Base-by-base conservation (phyloP, 805 yeast species). In the Pichia phayaonensis region DNA sequence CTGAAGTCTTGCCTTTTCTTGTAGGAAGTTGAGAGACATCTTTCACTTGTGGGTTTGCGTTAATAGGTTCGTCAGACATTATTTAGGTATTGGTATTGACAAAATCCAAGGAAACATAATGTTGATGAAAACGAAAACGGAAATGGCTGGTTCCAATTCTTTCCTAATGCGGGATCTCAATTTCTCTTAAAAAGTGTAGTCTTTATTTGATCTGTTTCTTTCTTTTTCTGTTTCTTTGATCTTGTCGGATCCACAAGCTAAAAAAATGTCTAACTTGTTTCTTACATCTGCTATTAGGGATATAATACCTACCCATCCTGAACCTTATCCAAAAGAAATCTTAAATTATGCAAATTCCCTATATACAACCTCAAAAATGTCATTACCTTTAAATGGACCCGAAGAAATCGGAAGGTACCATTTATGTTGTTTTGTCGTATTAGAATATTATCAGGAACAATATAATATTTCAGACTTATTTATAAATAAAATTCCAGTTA, bases 1-100 rank as follows among this genome's bases (percentile, higher is more conserved):
- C 16, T 6, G 5, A 21, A 8, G 15, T 21, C 27, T 39, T 46
- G 24, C 20, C 16, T 8, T 42, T 24, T 36, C 97, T 76, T 0
- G 83, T 84, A 1, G 98, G 97, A 24, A 92, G 77, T 49, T 80
- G 77, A 29, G 83, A 78, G 11, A 77, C 79, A 58, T 90, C 96
- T 45, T 89, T 68, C 40, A 92, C 81, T 31, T 84, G 81, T 22
- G 99, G 99, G 63, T 90, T 90, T 29, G 96, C 96, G 66, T 92
- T 92, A 52, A 92, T 83, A 20, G 85, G 85, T 51, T 88, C 96
- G 4, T 49, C 54, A 3, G 44, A 47, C 45, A 49, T 52, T 24
- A 36, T 39, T 41, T 47, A 36, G 18, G 20, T 26, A 8, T 34
- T 18, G 16, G 20, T n/a, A 39, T 15, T 29, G 24, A 26, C 22